Evolutionary conservation across 306 rosid genomes (phyloP), one percentile per base, ranked within the genome.

Genomic region (Luffa acutangula): DNA sequence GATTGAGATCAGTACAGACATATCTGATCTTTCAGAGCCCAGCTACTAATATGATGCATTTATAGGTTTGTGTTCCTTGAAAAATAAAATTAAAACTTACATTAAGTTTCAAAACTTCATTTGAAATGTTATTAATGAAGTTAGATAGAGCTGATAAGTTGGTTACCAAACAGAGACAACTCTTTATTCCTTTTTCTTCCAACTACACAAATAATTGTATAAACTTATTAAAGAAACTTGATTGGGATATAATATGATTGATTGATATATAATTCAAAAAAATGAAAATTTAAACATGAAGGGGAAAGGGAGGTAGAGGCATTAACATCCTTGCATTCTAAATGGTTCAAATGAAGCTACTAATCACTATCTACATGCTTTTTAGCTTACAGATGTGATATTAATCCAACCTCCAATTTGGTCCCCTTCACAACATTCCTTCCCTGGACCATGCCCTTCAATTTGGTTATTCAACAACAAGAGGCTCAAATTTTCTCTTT

Each of bases 381-480:
- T 53, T 66, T 73, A 75, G 46, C 48, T 49, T 51, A 34, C 58
- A 34, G 17, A 66, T 81, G 63, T 70, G 52, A 39, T 58, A 70
- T 74, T 20, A 74, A 78, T 41, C 82, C 42, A 82, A 63, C 75
- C 73, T 53, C 5, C 76, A 46, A 76, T 36, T 74, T 67, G 9
- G 79, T 64, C 57, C 75, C 81, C 51, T 80, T 58, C 43, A 58
- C 75, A 67, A 76, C 78, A 76, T 66, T 70, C 80, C 81, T 59
- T 71, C 70, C 4, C 17, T 64, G 73, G 57, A 75, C 80, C 80
- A 60, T 59, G 25, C 33, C 56, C 57, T 78, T 42, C 48, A 58
- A 34, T 75, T 49, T 75, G 17, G 46, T 52, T 34, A 51, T 34
- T 31, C 10, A 56, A 17, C 15, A 52, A 33, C 63, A 34, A 75